phyloP scores from a whole-genome alignment of 345 rosid species.

The Bruguiera parviflora region DNA sequence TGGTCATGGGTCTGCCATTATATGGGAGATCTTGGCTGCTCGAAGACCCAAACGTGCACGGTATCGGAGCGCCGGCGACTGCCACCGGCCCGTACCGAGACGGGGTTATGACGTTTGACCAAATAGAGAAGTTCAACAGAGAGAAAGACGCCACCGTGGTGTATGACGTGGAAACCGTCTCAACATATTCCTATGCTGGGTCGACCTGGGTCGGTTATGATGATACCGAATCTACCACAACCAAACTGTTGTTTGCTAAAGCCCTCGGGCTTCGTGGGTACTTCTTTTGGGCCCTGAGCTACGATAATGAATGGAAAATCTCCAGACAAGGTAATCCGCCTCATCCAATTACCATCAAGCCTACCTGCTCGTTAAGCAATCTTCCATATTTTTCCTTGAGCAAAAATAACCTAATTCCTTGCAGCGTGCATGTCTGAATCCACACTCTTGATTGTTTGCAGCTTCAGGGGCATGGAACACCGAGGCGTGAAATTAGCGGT shows the following conservation, averaged over 20 bases:
- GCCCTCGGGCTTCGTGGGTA: conserved; percentile 56
- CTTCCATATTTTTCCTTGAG: neutral
- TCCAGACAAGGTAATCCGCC: conserved; percentile 42
- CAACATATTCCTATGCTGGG: conserved; percentile 40
- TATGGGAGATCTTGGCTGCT: conserved; percentile 63
- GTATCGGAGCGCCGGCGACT: conserved; percentile 46
- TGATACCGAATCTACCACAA: conserved; percentile 39
- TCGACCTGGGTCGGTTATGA: conserved; percentile 48
- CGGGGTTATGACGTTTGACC: conserved; percentile 19
- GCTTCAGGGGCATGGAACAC: conserved; percentile 13
- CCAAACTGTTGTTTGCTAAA: conserved; percentile 50
- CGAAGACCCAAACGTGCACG: conserved; percentile 37
- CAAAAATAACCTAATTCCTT: neutral
- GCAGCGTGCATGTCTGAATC: too few relatives aligned
- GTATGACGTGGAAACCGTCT: conserved; percentile 38
- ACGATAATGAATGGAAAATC: conserved; percentile 49
- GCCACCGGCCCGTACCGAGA: conserved; percentile 35
- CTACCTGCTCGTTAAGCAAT: too few relatives aligned
- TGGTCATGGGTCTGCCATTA: conserved; percentile 64
- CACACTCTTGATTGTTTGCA: neutral
- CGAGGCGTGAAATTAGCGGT: neutral
- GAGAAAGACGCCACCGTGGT: conserved; percentile 31
- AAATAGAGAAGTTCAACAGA: conserved; percentile 36
- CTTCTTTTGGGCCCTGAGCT: conserved; percentile 67
- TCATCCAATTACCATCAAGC: too few relatives aligned